Evolutionary conservation across 78 protist genomes (phyloP).

Genomic region (Monocercomonoides exilis): DNA sequence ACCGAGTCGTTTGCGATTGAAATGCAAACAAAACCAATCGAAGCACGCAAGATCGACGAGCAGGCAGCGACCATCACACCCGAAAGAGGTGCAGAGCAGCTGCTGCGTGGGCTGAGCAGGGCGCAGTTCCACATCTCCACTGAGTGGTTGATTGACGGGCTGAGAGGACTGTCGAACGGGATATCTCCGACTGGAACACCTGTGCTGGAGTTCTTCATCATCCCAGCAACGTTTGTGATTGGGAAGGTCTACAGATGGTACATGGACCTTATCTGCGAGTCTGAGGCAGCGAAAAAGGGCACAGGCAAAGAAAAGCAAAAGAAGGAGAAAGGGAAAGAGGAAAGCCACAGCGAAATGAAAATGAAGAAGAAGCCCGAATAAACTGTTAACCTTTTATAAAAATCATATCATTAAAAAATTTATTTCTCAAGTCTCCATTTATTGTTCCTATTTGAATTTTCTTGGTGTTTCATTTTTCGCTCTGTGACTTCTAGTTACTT

Average conservation of each 20-base stretch:
- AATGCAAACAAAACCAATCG: not conserved
- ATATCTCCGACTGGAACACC: not conserved
- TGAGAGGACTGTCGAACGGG: not conserved
- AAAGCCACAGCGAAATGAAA: too few relatives aligned
- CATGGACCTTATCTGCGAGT: not conserved
- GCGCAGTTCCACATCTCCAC: not conserved
- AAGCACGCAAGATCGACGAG: not conserved
- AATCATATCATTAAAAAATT: too few relatives aligned
- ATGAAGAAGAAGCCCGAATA: too few relatives aligned
- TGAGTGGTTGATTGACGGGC: not conserved
- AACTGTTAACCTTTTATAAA: too few relatives aligned
- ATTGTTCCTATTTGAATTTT: too few relatives aligned
- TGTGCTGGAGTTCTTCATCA: not conserved
- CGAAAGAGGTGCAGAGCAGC: not conserved
- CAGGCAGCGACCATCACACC: not conserved
- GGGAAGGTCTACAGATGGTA: not conserved
- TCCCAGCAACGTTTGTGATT: not conserved
- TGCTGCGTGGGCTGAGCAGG: not conserved
- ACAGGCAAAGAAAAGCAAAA: not conserved
- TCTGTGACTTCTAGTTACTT: too few relatives aligned
- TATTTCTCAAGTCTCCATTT: too few relatives aligned
- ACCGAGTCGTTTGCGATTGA: not conserved
- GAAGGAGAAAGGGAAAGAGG: too few relatives aligned
- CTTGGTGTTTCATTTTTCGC: too few relatives aligned
- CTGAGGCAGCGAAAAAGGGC: not conserved